These are phyloP conservation scores for Vigna hirtella DNA, from an alignment of 306 rosid species.

Conservation along the genomic window DNA sequence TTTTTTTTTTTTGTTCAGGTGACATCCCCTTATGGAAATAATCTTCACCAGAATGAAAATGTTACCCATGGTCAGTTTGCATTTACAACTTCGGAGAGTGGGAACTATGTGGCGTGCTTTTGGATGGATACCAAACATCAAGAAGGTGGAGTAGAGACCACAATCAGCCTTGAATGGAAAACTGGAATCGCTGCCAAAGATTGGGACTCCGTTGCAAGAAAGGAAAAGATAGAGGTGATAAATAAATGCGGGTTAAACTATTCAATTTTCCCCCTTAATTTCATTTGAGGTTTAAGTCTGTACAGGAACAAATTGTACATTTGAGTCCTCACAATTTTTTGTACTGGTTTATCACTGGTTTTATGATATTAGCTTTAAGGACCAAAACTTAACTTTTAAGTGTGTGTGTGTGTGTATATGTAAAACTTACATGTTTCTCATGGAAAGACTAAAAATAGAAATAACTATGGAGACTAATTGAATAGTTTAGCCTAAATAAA, in stretches of 20 bases:
- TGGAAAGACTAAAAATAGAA: too few relatives aligned
- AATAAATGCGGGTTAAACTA: too few relatives aligned
- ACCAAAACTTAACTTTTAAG: too few relatives aligned
- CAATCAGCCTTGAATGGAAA: slow-evolving; percentile 66
- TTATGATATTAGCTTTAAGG: too few relatives aligned
- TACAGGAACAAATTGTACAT: too few relatives aligned
- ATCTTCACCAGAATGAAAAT: slow-evolving; percentile 62
- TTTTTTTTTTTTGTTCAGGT: slow-evolving; percentile 42
- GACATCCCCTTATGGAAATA: slow-evolving; percentile 69
- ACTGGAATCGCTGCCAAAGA: slow-evolving; percentile 62
- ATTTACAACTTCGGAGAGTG: slow-evolving; percentile 60
- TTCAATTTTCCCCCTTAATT: too few relatives aligned
- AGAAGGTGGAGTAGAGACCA: not conserved
- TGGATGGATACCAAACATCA: slow-evolving; percentile 50
- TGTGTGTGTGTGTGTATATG: too few relatives aligned
- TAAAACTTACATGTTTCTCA: too few relatives aligned
- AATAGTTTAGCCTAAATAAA: too few relatives aligned
- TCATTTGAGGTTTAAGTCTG: not conserved
- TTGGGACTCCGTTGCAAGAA: slow-evolving; percentile 66
- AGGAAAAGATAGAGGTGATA: slow-evolving; percentile 62
- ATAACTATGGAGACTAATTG: too few relatives aligned
- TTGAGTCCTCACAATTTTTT: not conserved
- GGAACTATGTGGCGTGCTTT: slow-evolving; percentile 63
- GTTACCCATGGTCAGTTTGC: slow-evolving; percentile 74
- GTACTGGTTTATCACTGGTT: too few relatives aligned